Conservation (phyloP, 2,329 filamentous ascomycete species). For the Aureobasidium subglaciale region DNA sequence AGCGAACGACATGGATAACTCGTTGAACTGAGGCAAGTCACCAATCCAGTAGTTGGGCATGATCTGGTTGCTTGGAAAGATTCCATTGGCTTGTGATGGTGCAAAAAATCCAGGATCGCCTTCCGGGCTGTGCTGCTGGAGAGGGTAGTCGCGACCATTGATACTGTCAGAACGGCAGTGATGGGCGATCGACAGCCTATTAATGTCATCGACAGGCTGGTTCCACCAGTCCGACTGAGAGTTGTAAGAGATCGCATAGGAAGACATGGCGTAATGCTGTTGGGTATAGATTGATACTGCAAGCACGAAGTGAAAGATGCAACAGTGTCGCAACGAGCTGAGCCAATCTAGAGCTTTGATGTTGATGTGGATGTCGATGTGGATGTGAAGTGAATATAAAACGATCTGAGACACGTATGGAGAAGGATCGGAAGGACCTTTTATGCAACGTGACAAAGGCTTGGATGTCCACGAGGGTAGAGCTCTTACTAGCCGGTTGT, state of each 20-base stretch:
- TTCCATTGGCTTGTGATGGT: neutral
- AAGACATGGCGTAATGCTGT: neutral
- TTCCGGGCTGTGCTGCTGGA: neutral
- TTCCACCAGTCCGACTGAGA: conserved; percentile 4
- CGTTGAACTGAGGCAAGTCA: neutral
- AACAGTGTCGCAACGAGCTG: conserved; percentile 1
- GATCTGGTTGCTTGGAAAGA: neutral
- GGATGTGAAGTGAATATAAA: conserved; percentile 4
- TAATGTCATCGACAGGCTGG: neutral
- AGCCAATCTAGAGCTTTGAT: conserved; percentile 7
- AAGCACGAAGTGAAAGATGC: neutral
- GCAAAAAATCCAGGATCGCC: neutral
- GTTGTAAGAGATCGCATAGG: neutral
- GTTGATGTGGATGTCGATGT: neutral
- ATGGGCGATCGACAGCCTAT: neutral
- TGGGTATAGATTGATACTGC: conserved; percentile 5
- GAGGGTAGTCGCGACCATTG: neutral
- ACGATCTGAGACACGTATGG: conserved; percentile 1
- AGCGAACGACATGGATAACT: neutral
- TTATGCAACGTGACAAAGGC: conserved; percentile 13
- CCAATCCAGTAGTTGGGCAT: neutral
- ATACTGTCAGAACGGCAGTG: neutral
- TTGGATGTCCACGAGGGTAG: neutral
- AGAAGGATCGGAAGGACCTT: neutral
- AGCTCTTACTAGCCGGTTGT: neutral